Percentiles rank a stretch among this genome's conserved stretches.
Evolutionary conservation across 2,329 filamentous ascomycete genomes (phyloP).

Genomic region (Eutypella sp.): DNA sequence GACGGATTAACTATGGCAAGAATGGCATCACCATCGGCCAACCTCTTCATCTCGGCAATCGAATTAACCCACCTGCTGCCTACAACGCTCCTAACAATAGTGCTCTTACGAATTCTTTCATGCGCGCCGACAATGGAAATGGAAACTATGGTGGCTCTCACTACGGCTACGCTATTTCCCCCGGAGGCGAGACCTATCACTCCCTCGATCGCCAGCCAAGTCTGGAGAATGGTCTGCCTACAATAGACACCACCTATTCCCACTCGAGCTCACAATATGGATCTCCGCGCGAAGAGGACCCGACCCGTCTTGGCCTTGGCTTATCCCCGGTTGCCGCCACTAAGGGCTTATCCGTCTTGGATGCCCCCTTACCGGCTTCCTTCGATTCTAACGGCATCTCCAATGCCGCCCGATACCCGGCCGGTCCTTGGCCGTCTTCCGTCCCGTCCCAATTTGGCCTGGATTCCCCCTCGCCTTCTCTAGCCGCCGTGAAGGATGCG

Average conservation of each 20-base stretch:
- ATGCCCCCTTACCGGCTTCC: slow-evolving; percentile 87
- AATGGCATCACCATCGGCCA: slow-evolving; percentile 61
- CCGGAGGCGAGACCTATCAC: slow-evolving; percentile 35
- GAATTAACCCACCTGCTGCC: slow-evolving; percentile 57
- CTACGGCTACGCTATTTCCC: slow-evolving; percentile 37
- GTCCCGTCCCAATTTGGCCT: slow-evolving; percentile 88
- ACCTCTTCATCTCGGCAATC: slow-evolving; percentile 58
- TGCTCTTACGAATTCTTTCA: slow-evolving; percentile 69
- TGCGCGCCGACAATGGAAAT: slow-evolving; percentile 51
- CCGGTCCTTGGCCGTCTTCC: slow-evolving; percentile 82
- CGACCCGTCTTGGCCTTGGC: slow-evolving; percentile 59
- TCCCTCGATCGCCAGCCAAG: slow-evolving; percentile 44
- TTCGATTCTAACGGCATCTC: slow-evolving; percentile 96
- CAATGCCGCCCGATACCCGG: slow-evolving; percentile 73
- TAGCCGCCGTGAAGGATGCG: slow-evolving; percentile 56
- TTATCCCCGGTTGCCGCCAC: slow-evolving; percentile 71
- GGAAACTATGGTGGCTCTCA: slow-evolving; percentile 37
- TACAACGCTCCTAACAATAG: slow-evolving; percentile 57
- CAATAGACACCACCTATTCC: slow-evolving; percentile 55
- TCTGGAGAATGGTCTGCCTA: slow-evolving; percentile 51
- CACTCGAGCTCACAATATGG: slow-evolving; percentile 63
- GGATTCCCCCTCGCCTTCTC: slow-evolving; percentile 75
- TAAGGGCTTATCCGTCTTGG: slow-evolving; percentile 77
- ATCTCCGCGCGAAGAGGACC: slow-evolving; percentile 70
- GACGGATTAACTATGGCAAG: slow-evolving; percentile 78